These are phyloP conservation scores for Kockiozyma suomiensis DNA, from an alignment of 805 yeast species.

Conservation along the genomic window DNA sequence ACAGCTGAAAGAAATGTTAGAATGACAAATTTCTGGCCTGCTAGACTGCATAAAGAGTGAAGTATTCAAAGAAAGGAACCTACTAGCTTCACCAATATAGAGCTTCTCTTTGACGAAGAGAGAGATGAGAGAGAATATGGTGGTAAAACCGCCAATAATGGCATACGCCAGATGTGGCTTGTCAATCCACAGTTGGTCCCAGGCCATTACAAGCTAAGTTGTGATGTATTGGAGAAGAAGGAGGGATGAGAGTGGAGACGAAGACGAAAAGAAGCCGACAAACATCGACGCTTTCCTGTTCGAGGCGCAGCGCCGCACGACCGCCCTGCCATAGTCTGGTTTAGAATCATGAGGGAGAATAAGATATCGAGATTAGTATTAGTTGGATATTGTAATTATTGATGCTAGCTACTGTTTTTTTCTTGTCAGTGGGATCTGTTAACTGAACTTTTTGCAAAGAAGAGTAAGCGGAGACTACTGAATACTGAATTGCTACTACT, in stretches of 20 bases:
- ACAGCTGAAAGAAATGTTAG: constrained; percentile 48
- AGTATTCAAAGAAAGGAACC: constrained; percentile 1
- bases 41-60: not conserved
- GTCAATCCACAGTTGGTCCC: constrained; percentile 49
- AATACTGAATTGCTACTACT: too few species aligned
- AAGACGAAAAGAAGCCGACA: too few species aligned
- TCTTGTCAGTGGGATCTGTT: too few species aligned
- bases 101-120: constrained; percentile 79
- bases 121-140: constrained; percentile 78
- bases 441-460: too few species aligned
- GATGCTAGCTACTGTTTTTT: too few species aligned
- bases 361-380: too few species aligned
- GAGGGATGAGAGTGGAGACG: not conserved
- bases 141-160: constrained; percentile 77
- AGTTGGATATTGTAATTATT: too few species aligned
- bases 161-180: constrained; percentile 87
- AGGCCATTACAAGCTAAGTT: constrained; percentile 36
- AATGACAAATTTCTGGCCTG: not conserved
- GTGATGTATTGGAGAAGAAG: not conserved
- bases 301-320: too few species aligned
- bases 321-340: too few species aligned
- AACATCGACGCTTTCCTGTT: too few species aligned
- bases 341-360: too few species aligned
- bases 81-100: constrained; percentile 83
- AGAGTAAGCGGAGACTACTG: too few species aligned